phyloP scores from a whole-genome alignment of 2,329 filamentous ascomycete species.

The Diaporthe sp. region DNA sequence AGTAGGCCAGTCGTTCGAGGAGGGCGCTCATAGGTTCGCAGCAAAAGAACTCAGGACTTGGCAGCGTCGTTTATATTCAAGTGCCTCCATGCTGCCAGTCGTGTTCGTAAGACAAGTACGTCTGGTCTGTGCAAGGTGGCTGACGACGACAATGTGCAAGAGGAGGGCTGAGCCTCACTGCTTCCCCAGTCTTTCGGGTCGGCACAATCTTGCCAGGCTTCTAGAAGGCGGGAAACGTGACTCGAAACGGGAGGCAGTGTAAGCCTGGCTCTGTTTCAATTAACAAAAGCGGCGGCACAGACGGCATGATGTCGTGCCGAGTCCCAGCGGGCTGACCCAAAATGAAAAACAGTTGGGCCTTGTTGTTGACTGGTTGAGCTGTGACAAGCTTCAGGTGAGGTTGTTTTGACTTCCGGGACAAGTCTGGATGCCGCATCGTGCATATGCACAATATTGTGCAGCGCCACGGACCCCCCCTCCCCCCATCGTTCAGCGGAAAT shows the following conservation, averaged over 20 bases:
- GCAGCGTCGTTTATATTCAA: constrained; percentile 1
- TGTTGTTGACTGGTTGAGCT: not conserved
- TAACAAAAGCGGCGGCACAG: not conserved
- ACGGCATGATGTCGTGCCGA: constrained; percentile 9
- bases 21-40: not conserved
- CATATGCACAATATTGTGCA: constrained; percentile 25
- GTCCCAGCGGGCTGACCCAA: not conserved
- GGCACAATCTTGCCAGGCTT: not conserved
- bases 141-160: constrained; percentile 14
- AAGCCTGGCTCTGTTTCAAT: constrained; percentile 17
- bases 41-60: constrained; percentile 6
- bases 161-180: constrained; percentile 18
- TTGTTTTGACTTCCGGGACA: constrained; percentile 17
- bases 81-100: not conserved
- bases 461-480: not conserved
- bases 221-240: constrained; percentile 12
- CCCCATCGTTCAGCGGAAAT: too few species aligned
- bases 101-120: not conserved
- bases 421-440: constrained; percentile 1
- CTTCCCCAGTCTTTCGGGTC: constrained; percentile 7
- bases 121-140: constrained; percentile 17
- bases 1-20: constrained; percentile 8
- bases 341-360: not conserved
- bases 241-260: constrained; percentile 21
- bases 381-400: constrained; percentile 7